Base-by-base conservation (phyloP, 345 rosid genomes). In the Populus nigra region DNA sequence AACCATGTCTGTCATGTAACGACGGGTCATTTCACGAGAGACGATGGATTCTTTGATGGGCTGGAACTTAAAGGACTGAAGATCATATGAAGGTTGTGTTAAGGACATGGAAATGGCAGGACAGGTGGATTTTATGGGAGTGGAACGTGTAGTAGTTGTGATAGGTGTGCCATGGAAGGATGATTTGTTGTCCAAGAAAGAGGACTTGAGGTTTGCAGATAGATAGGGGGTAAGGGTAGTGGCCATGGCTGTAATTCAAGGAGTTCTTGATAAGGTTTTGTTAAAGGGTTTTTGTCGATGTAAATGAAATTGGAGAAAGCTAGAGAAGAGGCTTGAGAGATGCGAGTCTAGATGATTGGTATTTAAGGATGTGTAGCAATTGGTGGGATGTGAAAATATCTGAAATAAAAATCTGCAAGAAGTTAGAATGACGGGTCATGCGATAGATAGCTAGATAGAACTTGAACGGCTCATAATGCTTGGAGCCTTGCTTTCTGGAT, bases 1-100 rank as follows among this genome's bases (percentile, higher is more conserved):
- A 41, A 78, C 45, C 81, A 78, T 78, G 77, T 78, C 81, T 20
- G 81, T 78, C 81, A 78, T 78, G 77, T 78, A 78, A 1, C 81
- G 77, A 3, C 81, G 76, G 65, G 76, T 78, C 81, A 78, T 78
- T 39, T 78, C 81, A 15, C 81, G 81, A 55, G 81, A 36, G 43
- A 78, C 81, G 57, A 65, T 29, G 57, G 81, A 78, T 67, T 78
- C 81, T 39, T 38, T 78, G 68, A 78, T 78, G 67, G 81, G 81
- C 17, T 65, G 53, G 76, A 78, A 78, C 63, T 65, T 78, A 67
- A 78, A 78, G 4, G 76, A 47, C 38, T 78, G 53, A 18, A 78
- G 77, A 18, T 78, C 76, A 49, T 73, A 78, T 13, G 76, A 50
- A 10, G 81, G 65, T 16, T 69, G 61, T 9, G 75, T 7, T 8